Evolutionary conservation across 371 early-diverging fungal species (phyloP).

Genomic region (Enterospora canceri): DNA sequence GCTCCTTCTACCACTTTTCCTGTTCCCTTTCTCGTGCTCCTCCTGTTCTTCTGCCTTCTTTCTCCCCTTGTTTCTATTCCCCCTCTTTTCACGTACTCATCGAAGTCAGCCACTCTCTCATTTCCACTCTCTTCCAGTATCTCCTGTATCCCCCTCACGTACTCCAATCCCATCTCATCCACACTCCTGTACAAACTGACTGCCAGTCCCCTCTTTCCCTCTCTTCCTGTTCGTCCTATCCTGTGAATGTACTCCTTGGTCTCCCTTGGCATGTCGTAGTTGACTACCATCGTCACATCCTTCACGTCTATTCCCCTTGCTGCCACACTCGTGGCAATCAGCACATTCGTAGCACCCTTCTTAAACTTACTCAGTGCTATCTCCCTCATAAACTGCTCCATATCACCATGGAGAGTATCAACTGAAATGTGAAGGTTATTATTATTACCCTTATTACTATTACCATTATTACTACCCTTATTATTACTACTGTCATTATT

Average conservation of each 20-base stretch:
- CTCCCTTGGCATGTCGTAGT: slow-evolving; percentile 86
- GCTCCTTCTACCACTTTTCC: slow-evolving; percentile 9
- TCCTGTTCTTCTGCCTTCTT: background rate
- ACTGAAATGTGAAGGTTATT: background rate
- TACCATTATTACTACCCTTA: slow-evolving; percentile 3
- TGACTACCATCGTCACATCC: slow-evolving; percentile 92
- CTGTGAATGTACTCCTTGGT: slow-evolving; percentile 87
- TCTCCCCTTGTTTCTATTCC: too few species aligned
- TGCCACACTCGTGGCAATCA: slow-evolving; percentile 92
- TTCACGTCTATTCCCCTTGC: slow-evolving; percentile 95
- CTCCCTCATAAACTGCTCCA: slow-evolving; percentile 60
- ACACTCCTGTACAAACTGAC: slow-evolving; percentile 66
- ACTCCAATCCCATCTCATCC: slow-evolving; percentile 61
- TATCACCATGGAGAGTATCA: slow-evolving; percentile 39
- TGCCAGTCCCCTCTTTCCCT: slow-evolving; percentile 74
- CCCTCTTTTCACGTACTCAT: background rate
- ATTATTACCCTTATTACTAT: background rate
- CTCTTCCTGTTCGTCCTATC: slow-evolving; percentile 61
- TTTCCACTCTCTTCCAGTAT: slow-evolving; percentile 78
- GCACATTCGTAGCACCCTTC: slow-evolving; percentile 73
- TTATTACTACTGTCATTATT: too few species aligned
- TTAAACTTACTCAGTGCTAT: slow-evolving; percentile 75
- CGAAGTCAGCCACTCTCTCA: slow-evolving; percentile 66
- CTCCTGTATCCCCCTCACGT: slow-evolving; percentile 75
- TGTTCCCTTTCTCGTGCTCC: slow-evolving; percentile 8